Conservation (phyloP, 805 yeast species). For the Cyberlindnera mississippiensis region DNA sequence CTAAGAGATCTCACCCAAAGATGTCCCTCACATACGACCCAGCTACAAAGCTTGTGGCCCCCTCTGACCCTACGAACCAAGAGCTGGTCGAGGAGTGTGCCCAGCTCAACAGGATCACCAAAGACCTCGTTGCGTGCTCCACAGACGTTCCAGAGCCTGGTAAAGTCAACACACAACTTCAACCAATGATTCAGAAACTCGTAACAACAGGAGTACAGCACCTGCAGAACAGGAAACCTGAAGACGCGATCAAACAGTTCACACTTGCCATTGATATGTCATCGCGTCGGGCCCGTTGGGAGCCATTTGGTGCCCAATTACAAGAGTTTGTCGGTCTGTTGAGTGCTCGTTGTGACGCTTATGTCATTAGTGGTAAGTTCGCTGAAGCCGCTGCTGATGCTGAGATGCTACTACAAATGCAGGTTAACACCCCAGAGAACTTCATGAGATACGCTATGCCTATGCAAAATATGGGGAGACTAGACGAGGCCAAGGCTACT, state of each 20-base stretch:
- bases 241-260: conserved; percentile 62
- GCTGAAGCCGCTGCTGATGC: conserved; percentile 65
- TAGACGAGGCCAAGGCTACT: conserved; percentile 57
- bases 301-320: conserved; percentile 65
- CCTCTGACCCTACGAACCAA: conserved; percentile 10
- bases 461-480: conserved; percentile 55
- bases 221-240: conserved; percentile 49
- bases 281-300: conserved; percentile 65
- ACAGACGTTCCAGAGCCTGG: conserved; percentile 52
- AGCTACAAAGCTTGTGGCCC: conserved; percentile 26
- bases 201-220: conserved; percentile 60
- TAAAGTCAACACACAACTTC: conserved; percentile 48
- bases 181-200: conserved; percentile 59
- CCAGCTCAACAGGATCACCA: conserved; percentile 34
- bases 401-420: conserved; percentile 36
- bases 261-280: conserved; percentile 66
- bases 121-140: conserved; percentile 30
- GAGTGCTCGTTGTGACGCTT: conserved; percentile 69
- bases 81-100: conserved; percentile 25
- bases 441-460: conserved; percentile 70
- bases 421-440: conserved; percentile 53
- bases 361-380: conserved; percentile 49
- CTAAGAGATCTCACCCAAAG: no score
- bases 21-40: conserved; percentile 26
- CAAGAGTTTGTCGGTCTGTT: conserved; percentile 64